Percentiles rank a stretch among this genome's conserved stretches.
Conservation (phyloP, 2,329 filamentous ascomycete genomes). For the Macrophomina tecta region DNA sequence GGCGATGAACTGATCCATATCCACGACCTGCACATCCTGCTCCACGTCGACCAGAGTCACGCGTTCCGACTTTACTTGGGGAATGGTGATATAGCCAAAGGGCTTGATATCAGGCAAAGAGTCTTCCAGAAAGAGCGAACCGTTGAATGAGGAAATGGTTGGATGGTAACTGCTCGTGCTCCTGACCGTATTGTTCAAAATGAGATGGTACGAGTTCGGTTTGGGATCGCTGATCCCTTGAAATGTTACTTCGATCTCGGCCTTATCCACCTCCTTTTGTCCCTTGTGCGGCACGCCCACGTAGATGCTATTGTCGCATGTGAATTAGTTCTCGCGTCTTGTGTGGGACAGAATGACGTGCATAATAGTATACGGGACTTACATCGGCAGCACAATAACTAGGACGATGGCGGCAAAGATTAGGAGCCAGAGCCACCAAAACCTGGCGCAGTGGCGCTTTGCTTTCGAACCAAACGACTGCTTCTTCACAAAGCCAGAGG, state of each 20-base stretch:
- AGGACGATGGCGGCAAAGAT: constrained; percentile 57
- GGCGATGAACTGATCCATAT: constrained; percentile 53
- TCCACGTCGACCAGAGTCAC: constrained; percentile 51
- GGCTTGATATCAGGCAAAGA: constrained; percentile 39
- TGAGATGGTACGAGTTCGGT: constrained; percentile 55
- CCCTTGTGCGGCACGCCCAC: constrained; percentile 65
- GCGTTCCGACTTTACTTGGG: constrained; percentile 46
- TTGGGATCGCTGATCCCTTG: constrained; percentile 59
- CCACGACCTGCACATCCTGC: constrained; percentile 52
- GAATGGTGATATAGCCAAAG: constrained; percentile 56
- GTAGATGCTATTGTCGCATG: constrained; percentile 53
- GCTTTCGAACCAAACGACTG: constrained; percentile 29
- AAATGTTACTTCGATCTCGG: constrained; percentile 57
- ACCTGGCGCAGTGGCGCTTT: constrained; percentile 41
- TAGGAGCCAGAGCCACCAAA: constrained; percentile 68
- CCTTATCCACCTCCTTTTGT: constrained; percentile 59
- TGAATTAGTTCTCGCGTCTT: neutral
- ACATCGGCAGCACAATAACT: constrained; percentile 66
- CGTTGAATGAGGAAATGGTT: constrained; percentile 60
- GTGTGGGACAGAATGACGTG: neutral
- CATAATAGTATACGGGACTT: constrained; percentile 46
- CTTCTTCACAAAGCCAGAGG: constrained; percentile 14
- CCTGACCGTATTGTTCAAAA: constrained; percentile 55
- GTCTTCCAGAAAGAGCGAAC: constrained; percentile 55
- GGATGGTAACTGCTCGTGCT: constrained; percentile 60